Base-by-base conservation (phyloP, 768 basidiomycete species). In the Ramaria rubella region DNA sequence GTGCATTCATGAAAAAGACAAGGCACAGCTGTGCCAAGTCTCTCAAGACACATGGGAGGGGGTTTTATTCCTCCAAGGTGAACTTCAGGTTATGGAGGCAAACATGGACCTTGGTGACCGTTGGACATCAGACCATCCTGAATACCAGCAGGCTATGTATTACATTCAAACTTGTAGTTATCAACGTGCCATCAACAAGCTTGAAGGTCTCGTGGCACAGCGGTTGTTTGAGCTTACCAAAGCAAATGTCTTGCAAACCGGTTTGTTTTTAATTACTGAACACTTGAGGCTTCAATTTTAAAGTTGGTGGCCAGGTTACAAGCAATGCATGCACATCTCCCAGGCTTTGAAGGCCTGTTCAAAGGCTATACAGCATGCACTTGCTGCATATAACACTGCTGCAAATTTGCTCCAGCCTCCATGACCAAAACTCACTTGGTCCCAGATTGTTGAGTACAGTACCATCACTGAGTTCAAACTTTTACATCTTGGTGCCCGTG, bases 201-300 rank as follows among this genome's bases (percentile, higher is more conserved):
- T 73, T 0, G 65, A 73, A 31, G 57, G 61, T 6, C 60, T 72
- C 1, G 68, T 72, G 1, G 67, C 70, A 0, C 66, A 67, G 58
- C 51, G 64, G 0, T 55, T 72, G 0, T 66, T 71, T 45, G 68
- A 73, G 53, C 56, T 73, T 1, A 49, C 60, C 4, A 72, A 69
- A 58, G 49, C 67, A 14, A 61, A 59, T n/a, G 38, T 67, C 43
- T 60, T 57, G 11, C 64, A 62, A n/a, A 61, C 61, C 1, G 62
- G 69, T 67, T 52, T 17, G 61, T n/a, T n/a, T 48, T 8, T 19
- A 45, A 8, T 45, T 7, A 45, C n/a, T 19, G 8, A 19, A 45
- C 43, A 45, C 43, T 45, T 21, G 9, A 8, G 9, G 43, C 17
- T 31, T 19, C 15, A 12, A 23, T 42, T 4, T 33, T 36, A 57